These are phyloP conservation scores for Yarrowia bubula DNA, from an alignment of 805 yeast species.

Conservation along the genomic window DNA sequence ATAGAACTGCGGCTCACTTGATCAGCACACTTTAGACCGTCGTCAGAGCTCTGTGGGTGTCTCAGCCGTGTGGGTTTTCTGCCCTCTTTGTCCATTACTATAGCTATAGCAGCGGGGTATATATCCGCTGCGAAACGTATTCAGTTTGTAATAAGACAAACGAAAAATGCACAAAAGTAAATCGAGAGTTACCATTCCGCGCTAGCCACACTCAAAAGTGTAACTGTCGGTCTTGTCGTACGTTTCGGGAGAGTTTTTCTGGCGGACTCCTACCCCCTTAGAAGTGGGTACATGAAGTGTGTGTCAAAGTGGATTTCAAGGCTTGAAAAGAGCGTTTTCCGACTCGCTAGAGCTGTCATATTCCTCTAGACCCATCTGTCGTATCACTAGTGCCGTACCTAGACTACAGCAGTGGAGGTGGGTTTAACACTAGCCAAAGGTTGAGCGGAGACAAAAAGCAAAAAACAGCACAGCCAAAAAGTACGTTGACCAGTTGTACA, in stretches of 20 bases:
- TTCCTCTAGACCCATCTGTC: background rate
- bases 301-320: too few relatives aligned
- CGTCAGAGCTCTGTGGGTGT: background rate
- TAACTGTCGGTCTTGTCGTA: background rate
- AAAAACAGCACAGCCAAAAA: too few relatives aligned
- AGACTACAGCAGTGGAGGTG: background rate
- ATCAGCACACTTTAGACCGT: too few relatives aligned
- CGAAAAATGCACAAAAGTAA: background rate
- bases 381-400: background rate
- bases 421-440: background rate
- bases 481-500: background rate
- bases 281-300: too few relatives aligned
- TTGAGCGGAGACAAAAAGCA: background rate
- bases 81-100: too few relatives aligned
- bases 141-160: background rate
- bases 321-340: too few relatives aligned
- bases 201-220: background rate
- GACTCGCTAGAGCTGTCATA: too few relatives aligned
- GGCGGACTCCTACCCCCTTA: too few relatives aligned
- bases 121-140: background rate
- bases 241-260: constrained; percentile 10
- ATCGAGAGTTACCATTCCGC: background rate
- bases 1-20: too few relatives aligned
- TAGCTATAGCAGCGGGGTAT: too few relatives aligned
- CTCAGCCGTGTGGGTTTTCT: background rate